These are phyloP conservation scores for Cruciata laevipes DNA, from an alignment of 257 asterid genomes.

Conservation along the genomic window DNA sequence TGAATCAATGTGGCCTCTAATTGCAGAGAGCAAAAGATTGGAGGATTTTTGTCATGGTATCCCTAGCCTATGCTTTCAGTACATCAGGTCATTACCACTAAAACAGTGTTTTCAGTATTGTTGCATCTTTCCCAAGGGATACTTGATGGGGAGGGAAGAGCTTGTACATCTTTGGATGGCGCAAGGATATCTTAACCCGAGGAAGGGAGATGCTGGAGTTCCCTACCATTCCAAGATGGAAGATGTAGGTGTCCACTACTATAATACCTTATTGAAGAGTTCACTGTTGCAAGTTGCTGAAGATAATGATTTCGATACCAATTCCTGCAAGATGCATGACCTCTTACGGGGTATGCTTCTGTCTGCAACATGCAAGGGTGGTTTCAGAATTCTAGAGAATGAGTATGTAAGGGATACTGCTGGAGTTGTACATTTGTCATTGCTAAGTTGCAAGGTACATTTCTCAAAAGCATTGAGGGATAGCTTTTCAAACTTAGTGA, in stretches of 20 bases:
- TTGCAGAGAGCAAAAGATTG: constrained; percentile 10
- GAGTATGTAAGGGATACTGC: background rate
- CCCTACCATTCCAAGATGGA: background rate
- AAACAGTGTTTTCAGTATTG: constrained; percentile 23
- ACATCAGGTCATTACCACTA: constrained; percentile 11
- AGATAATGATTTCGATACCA: constrained; percentile 4
- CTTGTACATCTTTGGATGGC: constrained; percentile 31
- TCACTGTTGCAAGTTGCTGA: constrained; percentile 17
- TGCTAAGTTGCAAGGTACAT: background rate
- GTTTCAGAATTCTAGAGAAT: background rate
- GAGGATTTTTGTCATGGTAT: background rate
- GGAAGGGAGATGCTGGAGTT: too few species aligned
- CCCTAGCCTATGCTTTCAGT: constrained; percentile 13
- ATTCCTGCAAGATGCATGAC: constrained; percentile 23
- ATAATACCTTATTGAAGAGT: constrained; percentile 10
- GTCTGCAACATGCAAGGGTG: background rate
- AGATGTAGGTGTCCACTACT: constrained; percentile 10
- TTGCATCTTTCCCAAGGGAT: constrained; percentile 22
- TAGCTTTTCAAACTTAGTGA: background rate
- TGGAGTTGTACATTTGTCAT: constrained; percentile 1
- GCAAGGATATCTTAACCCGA: constrained; percentile 6
- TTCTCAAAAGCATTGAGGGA: background rate
- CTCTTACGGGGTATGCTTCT: constrained; percentile 23
- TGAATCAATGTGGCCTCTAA: background rate
- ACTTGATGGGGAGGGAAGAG: constrained; percentile 16